Base-by-base conservation (phyloP, 2,329 filamentous ascomycete species). In the Chaetothyriales sp. region DNA sequence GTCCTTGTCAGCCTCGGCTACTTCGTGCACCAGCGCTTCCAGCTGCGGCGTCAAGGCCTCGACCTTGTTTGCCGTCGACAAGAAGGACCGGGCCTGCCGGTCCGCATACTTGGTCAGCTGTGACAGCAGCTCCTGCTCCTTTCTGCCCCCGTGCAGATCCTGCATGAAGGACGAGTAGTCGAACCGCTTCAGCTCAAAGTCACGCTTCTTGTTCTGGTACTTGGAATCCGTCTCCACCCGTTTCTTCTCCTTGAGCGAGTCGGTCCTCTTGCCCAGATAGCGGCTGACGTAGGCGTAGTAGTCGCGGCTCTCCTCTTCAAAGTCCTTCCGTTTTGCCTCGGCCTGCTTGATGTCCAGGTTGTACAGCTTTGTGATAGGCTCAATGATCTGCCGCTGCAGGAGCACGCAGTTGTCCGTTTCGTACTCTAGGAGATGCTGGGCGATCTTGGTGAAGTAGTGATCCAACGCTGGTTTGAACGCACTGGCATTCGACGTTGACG, bases 81-180 rank as follows among this genome's bases (percentile, higher is more conserved):
- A 72, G 62, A 94, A 96, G 53, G 78, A 82, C 61, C 79, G 83
- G 15, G 92, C 86, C 64, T 98, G 92, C 2, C 83, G 80, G 64
- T 94, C 88, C 8, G 93, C 93, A 65, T 89, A 98, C 64, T 84
- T 90, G 1, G 92, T 98, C 28, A 98, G 74, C 63, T 95, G 86
- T 1, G 90, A 96, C 26, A 98, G 69, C 3, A 98, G 86, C 65
- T 98, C 92, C 63, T 96, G 92, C 62, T 98, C 92, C 65, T 96
- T 98, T 55, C 92, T 83, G n/a, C 92, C 92, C 26, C 92, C 92
- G 56, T 96, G 92, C n/a, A 98, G 75, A 70, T 98, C 92, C 62
- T 96, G 90, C 86, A 98, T 94, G 64, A 96, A 98, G 12, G 87
- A 95, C 2, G 90, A 96, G 66, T 98, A 98, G 67, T 98, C 93